Conservation (phyloP, 768 basidiomycete genomes). For the Leccinum obscurum region DNA sequence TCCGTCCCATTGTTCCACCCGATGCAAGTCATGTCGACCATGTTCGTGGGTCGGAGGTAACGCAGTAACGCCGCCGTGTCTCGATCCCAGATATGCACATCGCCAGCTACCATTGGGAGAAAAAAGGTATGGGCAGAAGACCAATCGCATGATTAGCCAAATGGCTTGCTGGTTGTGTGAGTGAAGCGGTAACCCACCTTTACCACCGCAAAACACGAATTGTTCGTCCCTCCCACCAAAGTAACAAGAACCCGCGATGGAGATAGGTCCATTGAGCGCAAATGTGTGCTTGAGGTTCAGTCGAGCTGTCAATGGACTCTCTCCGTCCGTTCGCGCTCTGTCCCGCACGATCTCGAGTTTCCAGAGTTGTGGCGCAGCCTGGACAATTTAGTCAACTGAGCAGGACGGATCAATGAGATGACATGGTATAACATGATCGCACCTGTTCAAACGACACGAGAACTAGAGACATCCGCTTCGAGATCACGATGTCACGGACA, state of each 20-base stretch:
- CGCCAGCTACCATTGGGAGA: slow-evolving; percentile 52
- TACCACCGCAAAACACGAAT: slow-evolving; percentile 75
- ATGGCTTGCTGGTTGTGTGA: background rate
- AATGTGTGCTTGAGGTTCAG: slow-evolving; percentile 61
- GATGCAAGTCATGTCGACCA: slow-evolving; percentile 67
- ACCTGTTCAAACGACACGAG: slow-evolving; percentile 39
- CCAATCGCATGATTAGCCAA: background rate
- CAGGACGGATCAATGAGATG: background rate
- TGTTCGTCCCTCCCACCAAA: slow-evolving; percentile 80
- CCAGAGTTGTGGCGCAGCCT: slow-evolving; percentile 79
- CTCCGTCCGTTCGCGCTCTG: slow-evolving; percentile 33
- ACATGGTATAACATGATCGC: background rate
- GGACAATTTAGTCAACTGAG: background rate
- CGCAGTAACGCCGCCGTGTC: slow-evolving; percentile 74
- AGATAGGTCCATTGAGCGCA: slow-evolving; percentile 56
- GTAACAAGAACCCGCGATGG: slow-evolving; percentile 79
- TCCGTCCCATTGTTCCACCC: slow-evolving; percentile 75
- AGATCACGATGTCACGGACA: slow-evolving; percentile 50
- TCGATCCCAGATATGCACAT: slow-evolving; percentile 85
- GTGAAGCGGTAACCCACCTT: slow-evolving; percentile 45
- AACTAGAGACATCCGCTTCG: slow-evolving; percentile 43
- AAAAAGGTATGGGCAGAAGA: background rate
- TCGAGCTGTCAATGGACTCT: slow-evolving; percentile 19
- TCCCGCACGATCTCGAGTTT: slow-evolving; percentile 64
- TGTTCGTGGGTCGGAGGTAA: slow-evolving; percentile 56